Evolutionary conservation across 176 grass and related monocot species (phyloP).

Genomic region (Musa acuminata): DNA sequence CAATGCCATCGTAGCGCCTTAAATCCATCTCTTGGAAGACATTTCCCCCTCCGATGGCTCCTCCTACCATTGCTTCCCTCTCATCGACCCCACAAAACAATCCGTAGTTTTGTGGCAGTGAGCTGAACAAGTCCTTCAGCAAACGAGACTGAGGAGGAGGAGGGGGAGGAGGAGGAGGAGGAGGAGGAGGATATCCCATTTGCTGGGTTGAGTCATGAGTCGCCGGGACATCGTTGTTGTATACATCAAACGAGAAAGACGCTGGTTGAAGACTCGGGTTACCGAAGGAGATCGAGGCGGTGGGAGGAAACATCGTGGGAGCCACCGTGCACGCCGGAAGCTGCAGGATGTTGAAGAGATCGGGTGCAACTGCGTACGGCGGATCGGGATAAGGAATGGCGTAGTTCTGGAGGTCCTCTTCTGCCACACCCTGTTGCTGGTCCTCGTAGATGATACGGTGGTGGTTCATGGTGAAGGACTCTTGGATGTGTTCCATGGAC

Average conservation of each 20-base stretch:
- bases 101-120: slow-evolving; percentile 53
- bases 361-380: slow-evolving; percentile 29
- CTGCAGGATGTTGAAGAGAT: slow-evolving; percentile 57
- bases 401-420: too few relatives aligned
- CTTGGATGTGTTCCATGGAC: slow-evolving; percentile 29
- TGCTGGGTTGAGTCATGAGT: slow-evolving; percentile 28
- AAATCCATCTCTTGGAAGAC: slow-evolving; percentile 59
- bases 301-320: slow-evolving; percentile 7
- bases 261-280: slow-evolving; percentile 22
- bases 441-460: slow-evolving; percentile 9
- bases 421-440: too few relatives aligned
- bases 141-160: slow-evolving; percentile 42
- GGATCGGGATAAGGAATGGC: slow-evolving; percentile 32
- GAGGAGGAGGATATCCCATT: slow-evolving; percentile 25
- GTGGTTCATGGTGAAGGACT: slow-evolving; percentile 22
- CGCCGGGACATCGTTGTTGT: slow-evolving; percentile 35
- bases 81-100: slow-evolving; percentile 60
- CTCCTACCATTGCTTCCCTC: slow-evolving; percentile 44
- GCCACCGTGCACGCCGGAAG: slow-evolving; percentile 35
- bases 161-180: too few relatives aligned
- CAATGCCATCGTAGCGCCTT: slow-evolving; percentile 37
- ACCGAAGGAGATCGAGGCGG: slow-evolving; percentile 29
- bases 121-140: slow-evolving; percentile 59
- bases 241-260: slow-evolving; percentile 41
- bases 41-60: slow-evolving; percentile 34